Percentiles rank a stretch among this genome's conserved stretches.
Conservation (phyloP, 345 rosid species). For the Syzygium aqueum region DNA sequence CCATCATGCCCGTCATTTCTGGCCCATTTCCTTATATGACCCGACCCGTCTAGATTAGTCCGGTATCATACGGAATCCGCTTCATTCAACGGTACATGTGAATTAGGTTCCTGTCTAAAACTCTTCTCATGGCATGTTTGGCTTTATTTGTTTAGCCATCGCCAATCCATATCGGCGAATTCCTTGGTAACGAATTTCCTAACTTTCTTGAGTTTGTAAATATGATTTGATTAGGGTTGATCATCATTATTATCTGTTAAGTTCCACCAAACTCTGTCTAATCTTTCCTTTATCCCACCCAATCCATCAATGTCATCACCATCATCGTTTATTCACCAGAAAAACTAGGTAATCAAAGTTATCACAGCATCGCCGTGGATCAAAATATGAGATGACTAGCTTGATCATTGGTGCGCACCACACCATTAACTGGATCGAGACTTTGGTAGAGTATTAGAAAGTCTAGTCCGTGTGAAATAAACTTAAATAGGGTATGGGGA, state of each 20-base stretch:
- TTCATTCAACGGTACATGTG: neutral
- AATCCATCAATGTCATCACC: neutral
- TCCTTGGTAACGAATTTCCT: no score
- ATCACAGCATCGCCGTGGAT: neutral
- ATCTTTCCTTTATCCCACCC: neutral
- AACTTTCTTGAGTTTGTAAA: neutral
- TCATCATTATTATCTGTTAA: neutral
- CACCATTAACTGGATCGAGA: neutral
- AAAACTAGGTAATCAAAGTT: neutral
- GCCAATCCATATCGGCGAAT: no score
- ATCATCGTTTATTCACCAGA: neutral
- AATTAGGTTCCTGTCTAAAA: neutral
- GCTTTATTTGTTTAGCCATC: no score
- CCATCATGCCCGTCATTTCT: neutral
- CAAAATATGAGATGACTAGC: neutral
- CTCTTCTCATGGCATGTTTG: neutral
- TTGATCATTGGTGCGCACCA: neutral
- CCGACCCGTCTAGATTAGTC: neutral
- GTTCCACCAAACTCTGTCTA: neutral
- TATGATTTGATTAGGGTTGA: neutral
- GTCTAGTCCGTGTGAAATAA: neutral
- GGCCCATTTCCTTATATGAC: neutral
- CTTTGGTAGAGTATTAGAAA: neutral
- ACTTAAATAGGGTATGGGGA: neutral
- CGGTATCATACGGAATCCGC: fast-evolving